Base-by-base conservation (phyloP, 1,284 basidiomycete genomes). In the Serendipita sp. region DNA sequence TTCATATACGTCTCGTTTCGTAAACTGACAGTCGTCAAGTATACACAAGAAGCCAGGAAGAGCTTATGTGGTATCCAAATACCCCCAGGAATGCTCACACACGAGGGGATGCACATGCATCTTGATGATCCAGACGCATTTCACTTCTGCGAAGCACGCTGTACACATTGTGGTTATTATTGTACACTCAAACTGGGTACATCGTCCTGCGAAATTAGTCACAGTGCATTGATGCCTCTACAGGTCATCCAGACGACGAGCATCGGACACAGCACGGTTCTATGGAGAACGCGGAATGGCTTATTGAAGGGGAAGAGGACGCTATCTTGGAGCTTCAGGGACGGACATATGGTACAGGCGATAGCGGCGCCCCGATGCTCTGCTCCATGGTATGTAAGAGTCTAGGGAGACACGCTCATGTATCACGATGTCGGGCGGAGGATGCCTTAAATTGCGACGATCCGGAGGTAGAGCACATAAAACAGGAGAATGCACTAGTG, bases 191-290 rank as follows among this genome's bases (percentile, higher is more conserved):
- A 79, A 2, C 72, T 78, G 34, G 80, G 83, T 83, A 64, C 4
- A 17, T 53, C 44, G 38, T 32, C 30, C 15, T 6, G 30, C 22
- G 45, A 34, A 32, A 0, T 35, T 49, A 58, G 32, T 17, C 53
- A 22, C n/a, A 58, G 17, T 17, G 43, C n/a, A 26, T 10, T 26
- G 30, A 58, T 26, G 17, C 22, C n/a, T n/a, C 15, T 6, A 61
- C 63, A 85, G 83, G 79, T 0, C 83, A 85, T 65, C 61, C 78
- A 0, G 82, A 85, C 65, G 74, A 77, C 64, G 78, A 82, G 45
- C 83, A 85, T 61, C 81, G 83, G 38, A 85, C 83, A 0, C 74
- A 75, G 30, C 83, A 85, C 66, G 83, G 53, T 2, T 83, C 81
- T 1, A 84, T 84, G 83, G 78, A 79, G 0, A 73, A 71, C 58